Evolutionary conservation across 352 stramenopile species (phyloP), one percentile per base, ranked within the genome.

Genomic region (Phytophthora foliorum): DNA sequence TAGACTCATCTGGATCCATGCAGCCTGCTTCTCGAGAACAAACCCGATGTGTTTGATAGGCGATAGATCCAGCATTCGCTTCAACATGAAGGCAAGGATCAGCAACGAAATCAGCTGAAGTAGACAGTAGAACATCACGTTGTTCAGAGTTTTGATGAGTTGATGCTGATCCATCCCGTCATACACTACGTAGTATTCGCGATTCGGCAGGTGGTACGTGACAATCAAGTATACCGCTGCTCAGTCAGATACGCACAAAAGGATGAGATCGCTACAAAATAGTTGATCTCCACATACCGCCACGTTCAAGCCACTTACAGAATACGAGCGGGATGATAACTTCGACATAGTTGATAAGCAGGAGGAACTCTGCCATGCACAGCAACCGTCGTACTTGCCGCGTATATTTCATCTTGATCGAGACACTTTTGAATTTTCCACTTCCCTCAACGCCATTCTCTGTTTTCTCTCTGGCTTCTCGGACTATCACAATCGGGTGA

Each of bases 1-100:
- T 13, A 86, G 45, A 52, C 63, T 75, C 19, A 42, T 51, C 27
- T 78, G 77, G 6, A 77, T 41, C 17, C 72, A 42, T 9, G 8
- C 50, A 17, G 48, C 52, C 27, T 80, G 62, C 11, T 62, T 72
- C 21, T 69, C 51, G 16, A 83, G 48, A 27, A 84, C 75, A 29
- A 86, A 82, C 14, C 63, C 69, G 6, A 86, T 64, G 5, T 78
- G 69, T 1, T 60, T 21, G 19, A 82, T 21, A 4, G 66, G 34
- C 3, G 63, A 52, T 6, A 67, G 7, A 3, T 49, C 48, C 31
- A 72, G 31, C 19, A 52, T 61, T 22, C 31, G 41, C 16, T 39
- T 27, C 6, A 62, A 29, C 17, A 55, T 29, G 27, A 36, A 46
- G 10, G 34, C 24, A 6, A 72, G 17, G 14, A 57, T 1, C 4